Conservation (phyloP, 78 protist genomes). For the Dictyostelium brefeldianum region DNA sequence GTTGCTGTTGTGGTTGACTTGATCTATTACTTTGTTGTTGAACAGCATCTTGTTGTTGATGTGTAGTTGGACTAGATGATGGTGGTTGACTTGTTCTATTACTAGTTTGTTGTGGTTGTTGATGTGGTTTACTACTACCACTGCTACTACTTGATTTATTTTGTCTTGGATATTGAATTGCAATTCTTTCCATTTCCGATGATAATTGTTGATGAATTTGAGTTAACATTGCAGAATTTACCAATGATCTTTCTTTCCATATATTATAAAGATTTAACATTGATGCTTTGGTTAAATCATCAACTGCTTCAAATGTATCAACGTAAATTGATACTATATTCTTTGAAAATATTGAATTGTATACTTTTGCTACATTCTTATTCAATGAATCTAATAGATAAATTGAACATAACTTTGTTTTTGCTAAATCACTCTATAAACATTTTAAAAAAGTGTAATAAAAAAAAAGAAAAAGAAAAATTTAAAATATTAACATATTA, state of each 20-base stretch:
- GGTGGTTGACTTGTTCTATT: background rate
- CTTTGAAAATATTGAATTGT: slow-evolving; percentile 7
- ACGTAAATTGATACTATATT: slow-evolving; percentile 18
- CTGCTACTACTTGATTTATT: background rate
- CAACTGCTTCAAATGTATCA: background rate
- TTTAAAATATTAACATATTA: background rate
- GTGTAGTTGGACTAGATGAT: background rate
- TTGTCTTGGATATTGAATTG: background rate
- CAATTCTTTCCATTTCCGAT: slow-evolving; percentile 19
- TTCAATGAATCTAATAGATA: slow-evolving; percentile 16
- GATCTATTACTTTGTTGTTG: background rate
- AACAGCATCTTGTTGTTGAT: background rate
- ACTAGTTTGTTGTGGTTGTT: slow-evolving; percentile 2
- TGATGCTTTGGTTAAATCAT: slow-evolving; percentile 19
- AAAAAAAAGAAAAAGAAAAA: background rate
- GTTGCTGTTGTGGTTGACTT: background rate
- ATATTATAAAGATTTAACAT: slow-evolving; percentile 1
- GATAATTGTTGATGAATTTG: slow-evolving; percentile 12
- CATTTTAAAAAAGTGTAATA: background rate
- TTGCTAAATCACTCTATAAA: background rate
- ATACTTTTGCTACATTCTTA: slow-evolving; percentile 9
- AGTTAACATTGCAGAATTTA: background rate
- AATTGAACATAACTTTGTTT: background rate
- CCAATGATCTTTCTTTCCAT: slow-evolving; percentile 20
- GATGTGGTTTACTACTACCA: background rate